Percentiles rank a stretch among this genome's conserved stretches.
phyloP scores from a whole-genome alignment of 108 stramenopile genomes.

The Nitzschia sp. region DNA sequence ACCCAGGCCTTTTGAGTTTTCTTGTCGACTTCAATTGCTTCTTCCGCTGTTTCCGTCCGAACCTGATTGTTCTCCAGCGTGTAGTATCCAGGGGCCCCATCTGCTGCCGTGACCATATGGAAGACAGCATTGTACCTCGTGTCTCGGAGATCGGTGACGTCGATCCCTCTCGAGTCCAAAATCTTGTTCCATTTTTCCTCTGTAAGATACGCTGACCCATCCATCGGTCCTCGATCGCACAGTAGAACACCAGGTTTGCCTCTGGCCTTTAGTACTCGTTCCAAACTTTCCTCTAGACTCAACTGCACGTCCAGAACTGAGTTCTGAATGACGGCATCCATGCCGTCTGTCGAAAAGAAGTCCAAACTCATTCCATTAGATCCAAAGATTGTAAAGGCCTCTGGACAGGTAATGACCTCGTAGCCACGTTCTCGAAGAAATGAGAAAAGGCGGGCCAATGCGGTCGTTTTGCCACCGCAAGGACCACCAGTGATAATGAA shows the following conservation, averaged over 20 bases:
- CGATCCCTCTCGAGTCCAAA: slow-evolving; percentile 42
- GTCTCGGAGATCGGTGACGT: slow-evolving; percentile 72
- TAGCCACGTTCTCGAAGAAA: slow-evolving; percentile 82
- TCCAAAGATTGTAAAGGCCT: slow-evolving; percentile 85
- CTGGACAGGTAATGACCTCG: slow-evolving; percentile 90
- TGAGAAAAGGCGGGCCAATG: slow-evolving; percentile 68
- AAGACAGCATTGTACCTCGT: slow-evolving; percentile 93
- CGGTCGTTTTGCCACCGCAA: slow-evolving; percentile 97
- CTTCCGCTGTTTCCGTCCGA: slow-evolving; percentile 80
- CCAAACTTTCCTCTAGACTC: slow-evolving; percentile 86
- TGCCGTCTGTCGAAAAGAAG: slow-evolving; percentile 77
- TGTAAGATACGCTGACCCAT: slow-evolving; percentile 88
- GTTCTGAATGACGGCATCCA: slow-evolving; percentile 79
- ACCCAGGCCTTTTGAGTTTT: slow-evolving; percentile 83
- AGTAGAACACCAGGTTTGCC: slow-evolving; percentile 85
- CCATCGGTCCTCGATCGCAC: slow-evolving; percentile 95
- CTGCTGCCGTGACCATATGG: slow-evolving; percentile 94
- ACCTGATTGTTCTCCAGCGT: slow-evolving; percentile 91
- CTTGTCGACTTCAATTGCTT: slow-evolving; percentile 75
- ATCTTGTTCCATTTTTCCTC: slow-evolving; percentile 69
- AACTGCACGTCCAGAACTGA: slow-evolving; percentile 84
- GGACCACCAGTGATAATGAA: slow-evolving; percentile 89
- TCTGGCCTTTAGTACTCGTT: slow-evolving; percentile 61
- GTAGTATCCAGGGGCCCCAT: slow-evolving; percentile 85
- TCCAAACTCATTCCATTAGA: slow-evolving; percentile 82